These are phyloP conservation scores for Psidium guajava DNA, from an alignment of 345 rosid species.

Conservation along the genomic window DNA sequence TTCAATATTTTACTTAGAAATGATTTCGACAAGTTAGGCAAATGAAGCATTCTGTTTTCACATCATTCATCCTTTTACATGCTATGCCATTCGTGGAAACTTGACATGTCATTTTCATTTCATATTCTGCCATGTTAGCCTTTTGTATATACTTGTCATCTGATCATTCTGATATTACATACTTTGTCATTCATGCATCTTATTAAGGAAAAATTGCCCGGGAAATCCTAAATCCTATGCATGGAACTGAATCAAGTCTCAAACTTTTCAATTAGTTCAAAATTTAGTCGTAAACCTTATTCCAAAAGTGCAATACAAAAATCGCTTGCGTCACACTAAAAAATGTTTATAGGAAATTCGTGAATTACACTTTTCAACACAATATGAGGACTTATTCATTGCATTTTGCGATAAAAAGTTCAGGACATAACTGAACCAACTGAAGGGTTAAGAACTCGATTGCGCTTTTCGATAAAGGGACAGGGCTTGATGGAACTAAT, in stretches of 20 bases:
- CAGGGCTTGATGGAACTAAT: background rate
- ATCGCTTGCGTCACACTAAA: background rate
- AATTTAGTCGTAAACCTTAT: background rate
- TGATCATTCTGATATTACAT: background rate
- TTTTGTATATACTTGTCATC: background rate
- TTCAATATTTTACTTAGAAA: background rate
- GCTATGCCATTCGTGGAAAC: background rate
- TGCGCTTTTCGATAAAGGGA: background rate
- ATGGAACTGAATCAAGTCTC: background rate
- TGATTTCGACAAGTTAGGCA: background rate
- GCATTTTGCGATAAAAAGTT: background rate
- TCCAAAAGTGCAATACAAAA: background rate
- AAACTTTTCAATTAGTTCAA: background rate
- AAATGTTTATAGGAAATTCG: background rate
- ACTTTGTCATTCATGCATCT: background rate
- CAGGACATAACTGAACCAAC: background rate
- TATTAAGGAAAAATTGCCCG: background rate
- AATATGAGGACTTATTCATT: background rate
- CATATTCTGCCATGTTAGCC: background rate
- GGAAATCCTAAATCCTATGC: background rate
- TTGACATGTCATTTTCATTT: background rate
- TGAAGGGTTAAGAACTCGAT: too few species aligned
- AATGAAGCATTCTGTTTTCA: background rate
- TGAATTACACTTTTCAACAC: background rate
- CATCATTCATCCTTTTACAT: background rate